phyloP scores from a whole-genome alignment of 23 red algal species.

The Cyanidiococcus yangmingshanensis region DNA sequence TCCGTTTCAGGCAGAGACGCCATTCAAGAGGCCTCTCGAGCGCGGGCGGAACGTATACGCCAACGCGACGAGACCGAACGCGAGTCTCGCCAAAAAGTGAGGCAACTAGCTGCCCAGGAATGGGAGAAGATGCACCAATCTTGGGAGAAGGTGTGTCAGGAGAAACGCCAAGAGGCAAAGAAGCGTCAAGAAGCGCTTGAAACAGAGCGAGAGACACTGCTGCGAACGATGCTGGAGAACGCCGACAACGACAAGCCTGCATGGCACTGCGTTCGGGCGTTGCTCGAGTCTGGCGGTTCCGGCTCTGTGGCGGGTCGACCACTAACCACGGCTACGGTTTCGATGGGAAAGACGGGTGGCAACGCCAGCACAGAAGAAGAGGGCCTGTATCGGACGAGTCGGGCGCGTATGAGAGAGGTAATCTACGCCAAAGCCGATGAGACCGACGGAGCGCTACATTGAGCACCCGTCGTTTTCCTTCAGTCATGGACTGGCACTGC shows the following conservation, averaged over 20 bases:
- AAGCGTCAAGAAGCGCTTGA: neutral
- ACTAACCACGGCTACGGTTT: neutral
- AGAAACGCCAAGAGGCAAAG: neutral
- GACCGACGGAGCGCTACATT: too few relatives aligned
- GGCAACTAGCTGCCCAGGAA: neutral
- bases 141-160: neutral
- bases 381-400: neutral
- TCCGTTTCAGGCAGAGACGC: neutral
- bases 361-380: neutral
- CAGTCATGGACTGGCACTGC: too few relatives aligned
- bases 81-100: neutral
- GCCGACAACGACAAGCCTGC: neutral
- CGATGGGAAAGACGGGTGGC: neutral
- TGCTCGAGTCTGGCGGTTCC: neutral
- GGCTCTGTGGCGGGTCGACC: neutral
- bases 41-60: conserved; percentile 4
- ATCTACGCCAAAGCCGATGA: too few relatives aligned
- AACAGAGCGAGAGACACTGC: neutral
- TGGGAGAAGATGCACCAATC: conserved; percentile 3
- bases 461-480: too few relatives aligned
- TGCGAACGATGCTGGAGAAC: neutral
- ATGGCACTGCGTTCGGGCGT: neutral
- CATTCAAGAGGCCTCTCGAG: neutral
- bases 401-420: conserved; percentile 4
- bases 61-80: conserved; percentile 8